Evolutionary conservation across 106 monocot species (phyloP).

Genomic region (Dendrobium officinale): DNA sequence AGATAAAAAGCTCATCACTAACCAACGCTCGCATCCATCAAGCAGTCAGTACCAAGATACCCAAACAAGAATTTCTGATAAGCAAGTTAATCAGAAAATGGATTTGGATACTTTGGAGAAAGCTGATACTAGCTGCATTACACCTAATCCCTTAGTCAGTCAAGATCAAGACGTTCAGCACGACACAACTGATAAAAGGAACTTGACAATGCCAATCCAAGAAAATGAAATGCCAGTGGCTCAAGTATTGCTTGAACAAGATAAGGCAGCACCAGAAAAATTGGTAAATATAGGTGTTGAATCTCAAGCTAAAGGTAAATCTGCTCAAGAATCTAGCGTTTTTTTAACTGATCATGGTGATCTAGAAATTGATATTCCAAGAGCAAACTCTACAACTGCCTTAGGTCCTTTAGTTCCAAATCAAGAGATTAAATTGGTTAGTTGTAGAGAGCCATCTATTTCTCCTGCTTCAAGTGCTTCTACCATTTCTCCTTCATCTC

Average conservation of each 20-base stretch:
- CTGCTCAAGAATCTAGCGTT: conserved; percentile 29
- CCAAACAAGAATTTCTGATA: neutral
- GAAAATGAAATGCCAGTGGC: neutral
- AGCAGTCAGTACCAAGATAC: too few relatives aligned
- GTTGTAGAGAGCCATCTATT: conserved; percentile 26
- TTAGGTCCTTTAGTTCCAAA: conserved; percentile 8
- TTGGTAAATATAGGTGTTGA: conserved; percentile 1
- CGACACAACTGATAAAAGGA: neutral
- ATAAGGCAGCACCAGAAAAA: neutral
- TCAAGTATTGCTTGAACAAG: neutral
- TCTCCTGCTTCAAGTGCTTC: conserved; percentile 46
- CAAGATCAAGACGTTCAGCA: neutral
- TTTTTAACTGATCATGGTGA: conserved; percentile 38
- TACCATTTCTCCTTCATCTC: conserved; percentile 29
- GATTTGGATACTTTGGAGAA: neutral
- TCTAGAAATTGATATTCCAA: conserved; percentile 20
- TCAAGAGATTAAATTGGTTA: conserved; percentile 12
- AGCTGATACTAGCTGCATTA: neutral
- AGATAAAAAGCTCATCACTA: neutral
- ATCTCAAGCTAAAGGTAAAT: conserved; percentile 4
- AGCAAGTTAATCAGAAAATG: neutral
- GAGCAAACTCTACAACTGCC: conserved; percentile 47
- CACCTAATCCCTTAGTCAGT: neutral
- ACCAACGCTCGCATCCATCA: neutral
- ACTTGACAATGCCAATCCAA: neutral